Evolutionary conservation across 164 flowering plant genomes (phyloP).

Genomic region (Cinnamomum chago): DNA sequence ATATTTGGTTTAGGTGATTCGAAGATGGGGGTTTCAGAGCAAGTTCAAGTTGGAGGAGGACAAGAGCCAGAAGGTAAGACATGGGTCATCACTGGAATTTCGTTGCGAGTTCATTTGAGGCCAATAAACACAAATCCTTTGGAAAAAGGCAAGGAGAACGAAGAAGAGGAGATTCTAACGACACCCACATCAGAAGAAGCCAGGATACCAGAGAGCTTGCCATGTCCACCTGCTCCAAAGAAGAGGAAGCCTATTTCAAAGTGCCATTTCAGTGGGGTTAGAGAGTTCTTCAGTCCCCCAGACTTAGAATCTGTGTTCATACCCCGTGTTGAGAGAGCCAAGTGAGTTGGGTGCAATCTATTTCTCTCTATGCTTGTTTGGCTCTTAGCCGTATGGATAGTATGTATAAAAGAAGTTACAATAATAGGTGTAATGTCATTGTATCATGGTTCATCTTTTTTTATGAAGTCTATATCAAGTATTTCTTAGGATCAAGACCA

Average conservation of each 20-base stretch:
- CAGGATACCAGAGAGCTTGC: conserved; percentile 46
- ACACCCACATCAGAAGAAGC: conserved; percentile 62
- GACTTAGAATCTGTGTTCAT: conserved; percentile 71
- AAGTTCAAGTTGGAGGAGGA: conserved; percentile 24
- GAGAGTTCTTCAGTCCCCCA: conserved; percentile 70
- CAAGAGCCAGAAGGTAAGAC: conserved; percentile 26
- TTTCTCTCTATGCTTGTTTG: conserved; percentile 1
- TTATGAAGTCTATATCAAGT: background rate
- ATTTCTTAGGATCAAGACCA: background rate
- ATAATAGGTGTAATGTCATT: background rate
- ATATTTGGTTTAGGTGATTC: background rate
- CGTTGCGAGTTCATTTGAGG: conserved; percentile 18
- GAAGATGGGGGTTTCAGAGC: conserved; percentile 31
- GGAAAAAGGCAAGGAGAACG: background rate
- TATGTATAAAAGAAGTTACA: conserved; percentile 19
- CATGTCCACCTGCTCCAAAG: conserved; percentile 83
- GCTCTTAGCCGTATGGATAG: conserved; percentile 9
- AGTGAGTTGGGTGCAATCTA: conserved; percentile 14
- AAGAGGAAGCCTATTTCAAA: conserved; percentile 50
- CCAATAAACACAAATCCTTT: conserved; percentile 10
- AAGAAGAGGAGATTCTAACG: conserved; percentile 25
- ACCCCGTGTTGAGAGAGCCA: conserved; percentile 45
- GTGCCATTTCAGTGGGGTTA: conserved; percentile 32
- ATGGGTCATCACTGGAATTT: conserved; percentile 31
- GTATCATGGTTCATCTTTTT: background rate